Conservation (phyloP, 2,329 filamentous ascomycete genomes). For the Colletotrichum cuscutae region DNA sequence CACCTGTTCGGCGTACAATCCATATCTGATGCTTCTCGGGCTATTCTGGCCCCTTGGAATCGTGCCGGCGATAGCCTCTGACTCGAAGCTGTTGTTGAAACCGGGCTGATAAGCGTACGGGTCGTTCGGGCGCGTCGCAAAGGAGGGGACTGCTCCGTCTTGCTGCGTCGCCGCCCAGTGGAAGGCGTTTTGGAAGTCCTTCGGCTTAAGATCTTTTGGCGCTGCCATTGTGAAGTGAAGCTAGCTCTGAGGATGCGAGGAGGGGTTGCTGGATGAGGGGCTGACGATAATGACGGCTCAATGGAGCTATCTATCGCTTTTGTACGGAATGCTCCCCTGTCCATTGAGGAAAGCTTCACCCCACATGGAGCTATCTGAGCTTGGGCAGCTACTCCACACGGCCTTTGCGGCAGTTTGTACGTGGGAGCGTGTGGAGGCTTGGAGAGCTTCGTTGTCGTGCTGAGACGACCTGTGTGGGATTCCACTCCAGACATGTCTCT, state of each 20-base stretch:
- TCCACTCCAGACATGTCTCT: not conserved
- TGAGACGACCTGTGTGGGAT: not conserved
- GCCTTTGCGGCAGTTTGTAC: not conserved
- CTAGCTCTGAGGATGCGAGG: not conserved
- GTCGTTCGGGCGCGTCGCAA: slow-evolving; percentile 52
- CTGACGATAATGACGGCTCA: not conserved
- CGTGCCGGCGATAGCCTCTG: slow-evolving; percentile 57
- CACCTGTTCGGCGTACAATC: slow-evolving; percentile 55
- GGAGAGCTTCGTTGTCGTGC: not conserved
- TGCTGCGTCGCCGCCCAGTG: slow-evolving; percentile 71
- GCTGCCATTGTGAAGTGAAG: slow-evolving; percentile 1
- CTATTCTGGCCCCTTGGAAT: slow-evolving; percentile 57
- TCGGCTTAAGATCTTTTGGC: not conserved
- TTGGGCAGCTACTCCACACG: slow-evolving; percentile 13
- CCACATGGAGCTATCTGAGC: slow-evolving; percentile 16
- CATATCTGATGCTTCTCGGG: slow-evolving; percentile 51
- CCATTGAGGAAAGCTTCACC: slow-evolving; percentile 6
- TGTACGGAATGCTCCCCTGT: not conserved
- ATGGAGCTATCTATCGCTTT: not conserved
- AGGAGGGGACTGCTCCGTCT: slow-evolving; percentile 64
- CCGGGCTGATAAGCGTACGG: slow-evolving; percentile 65
- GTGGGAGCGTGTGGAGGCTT: not conserved
- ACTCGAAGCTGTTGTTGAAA: slow-evolving; percentile 61
- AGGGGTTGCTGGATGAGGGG: not conserved
- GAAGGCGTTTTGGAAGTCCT: slow-evolving; percentile 61